A percentile compares a stretch with the other conserved stretches of the same genome.
Conservation (phyloP, 805 yeast genomes). For the Metschnikowia chrysomelidarum region DNA sequence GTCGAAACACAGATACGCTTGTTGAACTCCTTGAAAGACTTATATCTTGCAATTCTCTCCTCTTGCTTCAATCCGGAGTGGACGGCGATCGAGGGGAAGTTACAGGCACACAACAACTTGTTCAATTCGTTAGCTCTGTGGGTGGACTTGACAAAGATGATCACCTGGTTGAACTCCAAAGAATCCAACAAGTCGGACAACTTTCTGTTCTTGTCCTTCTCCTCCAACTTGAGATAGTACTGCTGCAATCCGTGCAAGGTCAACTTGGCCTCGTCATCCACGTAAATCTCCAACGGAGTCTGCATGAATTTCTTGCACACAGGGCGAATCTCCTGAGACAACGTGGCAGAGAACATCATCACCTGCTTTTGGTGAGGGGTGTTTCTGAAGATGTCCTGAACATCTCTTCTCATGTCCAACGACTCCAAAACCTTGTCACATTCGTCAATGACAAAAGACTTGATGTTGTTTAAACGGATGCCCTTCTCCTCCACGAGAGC, state of each 20-base stretch:
- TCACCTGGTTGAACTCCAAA: conserved; percentile 96
- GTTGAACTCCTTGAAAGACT: conserved; percentile 95
- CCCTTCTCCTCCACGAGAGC: conserved; percentile 91
- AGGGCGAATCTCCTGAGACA: conserved; percentile 91
- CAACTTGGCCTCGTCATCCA: conserved; percentile 95
- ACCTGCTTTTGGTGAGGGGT: conserved; percentile 99
- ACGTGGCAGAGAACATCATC: conserved; percentile 98
- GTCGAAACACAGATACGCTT: conserved; percentile 98
- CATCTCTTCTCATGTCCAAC: conserved; percentile 95
- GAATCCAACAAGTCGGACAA: conserved; percentile 90
- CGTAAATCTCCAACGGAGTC: conserved; percentile 94
- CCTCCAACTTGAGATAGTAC: conserved; percentile 85
- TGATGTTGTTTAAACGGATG: conserved; percentile 81
- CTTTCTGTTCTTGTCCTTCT: conserved; percentile 89
- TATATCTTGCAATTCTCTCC: conserved; percentile 96
- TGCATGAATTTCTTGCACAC: conserved; percentile 98
- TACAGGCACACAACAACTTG: conserved; percentile 82
- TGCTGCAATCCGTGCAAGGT: conserved; percentile 98
- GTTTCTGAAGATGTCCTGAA: conserved; percentile 94
- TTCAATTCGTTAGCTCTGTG: conserved; percentile 90
- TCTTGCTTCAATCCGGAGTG: conserved; percentile 96
- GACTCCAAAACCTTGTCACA: conserved; percentile 97
- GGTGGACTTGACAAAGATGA: conserved; percentile 90
- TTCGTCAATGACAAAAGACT: conserved; percentile 95
- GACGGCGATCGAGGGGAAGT: conserved; percentile 96